Evolutionary conservation across 192 early-diverging fungal species (phyloP).

Genomic region (Entrophospora sp.): DNA sequence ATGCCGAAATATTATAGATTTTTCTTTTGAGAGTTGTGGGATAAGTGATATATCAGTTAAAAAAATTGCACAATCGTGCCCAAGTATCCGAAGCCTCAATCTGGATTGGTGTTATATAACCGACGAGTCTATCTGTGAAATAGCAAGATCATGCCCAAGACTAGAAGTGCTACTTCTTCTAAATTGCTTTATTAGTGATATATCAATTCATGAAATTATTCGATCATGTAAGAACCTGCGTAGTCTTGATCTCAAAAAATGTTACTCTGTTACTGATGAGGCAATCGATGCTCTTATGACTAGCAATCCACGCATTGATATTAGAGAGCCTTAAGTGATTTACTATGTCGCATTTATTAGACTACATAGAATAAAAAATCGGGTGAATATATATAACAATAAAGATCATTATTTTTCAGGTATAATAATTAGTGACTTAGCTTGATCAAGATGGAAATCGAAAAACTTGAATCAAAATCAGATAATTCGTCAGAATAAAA

Average conservation of each 20-base stretch:
- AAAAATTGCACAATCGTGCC: not conserved
- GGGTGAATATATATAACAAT: not conserved
- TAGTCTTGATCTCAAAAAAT: conserved; percentile 12
- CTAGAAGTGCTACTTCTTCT: not conserved
- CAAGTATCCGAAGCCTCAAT: not conserved
- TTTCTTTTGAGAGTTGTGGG: conserved; percentile 10
- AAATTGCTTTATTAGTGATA: conserved; percentile 1
- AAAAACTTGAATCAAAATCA: not conserved
- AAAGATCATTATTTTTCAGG: not conserved
- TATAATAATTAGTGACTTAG: conserved; percentile 7
- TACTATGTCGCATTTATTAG: conserved; percentile 1
- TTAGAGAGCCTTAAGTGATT: conserved; percentile 11
- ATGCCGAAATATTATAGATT: conserved; percentile 3
- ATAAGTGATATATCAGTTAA: conserved; percentile 17
- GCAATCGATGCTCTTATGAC: conserved; percentile 9
- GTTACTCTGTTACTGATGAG: conserved; percentile 6
- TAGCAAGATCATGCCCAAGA: conserved; percentile 6
- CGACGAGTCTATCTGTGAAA: conserved; percentile 10
- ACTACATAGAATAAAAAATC: not conserved
- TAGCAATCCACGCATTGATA: not conserved
- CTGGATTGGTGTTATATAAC: conserved; percentile 16
- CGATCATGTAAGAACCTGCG: conserved; percentile 9
- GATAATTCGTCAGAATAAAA: conserved; percentile 13
- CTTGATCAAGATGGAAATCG: not conserved
- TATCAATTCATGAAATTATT: conserved; percentile 10